phyloP scores from a whole-genome alignment of 441 rosid species.

The Pelargonium australe region DNA sequence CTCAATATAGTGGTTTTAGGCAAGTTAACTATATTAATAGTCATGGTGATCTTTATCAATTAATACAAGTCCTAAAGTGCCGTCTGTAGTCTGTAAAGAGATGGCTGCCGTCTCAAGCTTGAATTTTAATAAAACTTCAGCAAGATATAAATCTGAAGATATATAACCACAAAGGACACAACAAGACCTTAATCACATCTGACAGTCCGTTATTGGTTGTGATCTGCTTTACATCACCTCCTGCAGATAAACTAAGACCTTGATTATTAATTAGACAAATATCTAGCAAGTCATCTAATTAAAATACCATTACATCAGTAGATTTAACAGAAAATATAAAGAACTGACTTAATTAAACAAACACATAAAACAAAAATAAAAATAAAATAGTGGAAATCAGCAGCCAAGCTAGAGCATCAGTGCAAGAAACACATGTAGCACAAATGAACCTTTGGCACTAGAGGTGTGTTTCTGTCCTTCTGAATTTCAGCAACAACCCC shows the following conservation, averaged over 20 bases:
- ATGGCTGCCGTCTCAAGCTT: conserved; percentile 14
- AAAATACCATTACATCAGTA: not conserved
- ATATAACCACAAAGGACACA: conserved; percentile 24
- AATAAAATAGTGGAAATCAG: conserved; percentile 2
- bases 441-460: conserved; percentile 63
- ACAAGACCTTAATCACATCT: conserved; percentile 77
- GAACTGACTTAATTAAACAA: not conserved
- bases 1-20: not conserved
- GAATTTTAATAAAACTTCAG: conserved; percentile 11
- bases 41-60: conserved; percentile 3
- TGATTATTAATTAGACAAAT: conserved; percentile 27
- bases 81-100: not conserved
- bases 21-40: not conserved
- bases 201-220: conserved; percentile 49
- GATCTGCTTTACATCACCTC: conserved; percentile 84
- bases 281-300: conserved; percentile 8
- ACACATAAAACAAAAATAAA: not conserved
- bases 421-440: conserved; percentile 12
- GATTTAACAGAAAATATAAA: conserved; percentile 7
- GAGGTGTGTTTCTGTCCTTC: conserved; percentile 72
- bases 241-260: conserved; percentile 56
- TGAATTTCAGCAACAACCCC: conserved; percentile 86
- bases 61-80: conserved; percentile 5
- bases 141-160: conserved; percentile 12
- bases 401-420: not conserved